Evolutionary conservation across 768 basidiomycete species (phyloP).

Genomic region (Mycena kentingensis): DNA sequence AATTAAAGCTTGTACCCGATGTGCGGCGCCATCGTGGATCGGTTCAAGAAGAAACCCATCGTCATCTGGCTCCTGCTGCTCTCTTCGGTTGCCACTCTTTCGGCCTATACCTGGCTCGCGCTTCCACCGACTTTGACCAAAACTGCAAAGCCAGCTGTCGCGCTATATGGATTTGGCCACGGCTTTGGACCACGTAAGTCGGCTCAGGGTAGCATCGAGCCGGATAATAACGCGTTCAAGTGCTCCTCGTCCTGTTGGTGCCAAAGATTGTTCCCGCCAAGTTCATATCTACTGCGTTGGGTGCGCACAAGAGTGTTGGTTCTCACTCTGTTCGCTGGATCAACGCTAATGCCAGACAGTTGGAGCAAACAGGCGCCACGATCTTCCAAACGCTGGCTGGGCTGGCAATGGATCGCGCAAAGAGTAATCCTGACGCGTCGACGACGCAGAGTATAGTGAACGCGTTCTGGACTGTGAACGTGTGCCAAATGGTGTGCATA

Average conservation of each 20-base stretch:
- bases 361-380: slow-evolving; percentile 75
- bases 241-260: slow-evolving; percentile 73
- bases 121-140: slow-evolving; percentile 59
- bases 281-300: slow-evolving; percentile 77
- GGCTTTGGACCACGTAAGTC: slow-evolving; percentile 71
- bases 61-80: slow-evolving; percentile 58
- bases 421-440: slow-evolving; percentile 29
- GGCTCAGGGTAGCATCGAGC: not conserved
- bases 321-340: not conserved
- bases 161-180: slow-evolving; percentile 64
- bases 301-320: slow-evolving; percentile 76
- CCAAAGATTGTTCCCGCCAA: slow-evolving; percentile 69
- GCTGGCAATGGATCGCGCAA: slow-evolving; percentile 56
- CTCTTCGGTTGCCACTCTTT: slow-evolving; percentile 60
- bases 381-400: slow-evolving; percentile 76
- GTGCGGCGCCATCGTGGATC: slow-evolving; percentile 70
- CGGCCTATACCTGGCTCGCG: slow-evolving; percentile 67
- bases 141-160: slow-evolving; percentile 62
- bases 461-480: slow-evolving; percentile 43
- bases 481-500: slow-evolving; percentile 56
- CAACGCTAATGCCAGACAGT: slow-evolving; percentile 37
- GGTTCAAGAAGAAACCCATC: slow-evolving; percentile 55
- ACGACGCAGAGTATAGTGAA: slow-evolving; percentile 15
- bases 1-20: slow-evolving; percentile 28
- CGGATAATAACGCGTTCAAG: slow-evolving; percentile 35